phyloP scores from a whole-genome alignment of 2,329 filamentous ascomycete species.

The Hypoxylon sp. region DNA sequence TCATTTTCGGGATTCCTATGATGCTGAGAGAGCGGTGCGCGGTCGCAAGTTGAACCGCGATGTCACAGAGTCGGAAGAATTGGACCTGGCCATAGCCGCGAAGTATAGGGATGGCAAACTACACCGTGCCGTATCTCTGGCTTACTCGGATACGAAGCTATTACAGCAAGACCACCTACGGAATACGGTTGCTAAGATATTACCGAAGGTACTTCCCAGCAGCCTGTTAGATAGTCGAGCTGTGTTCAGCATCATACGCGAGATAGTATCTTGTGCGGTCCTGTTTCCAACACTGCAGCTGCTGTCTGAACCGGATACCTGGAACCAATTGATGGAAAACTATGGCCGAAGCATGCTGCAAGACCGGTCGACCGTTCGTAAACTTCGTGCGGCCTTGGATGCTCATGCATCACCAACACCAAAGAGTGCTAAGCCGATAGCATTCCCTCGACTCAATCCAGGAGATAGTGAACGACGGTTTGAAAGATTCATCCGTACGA shows the following conservation, averaged over 20 bases:
- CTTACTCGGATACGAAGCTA: constrained; percentile 85
- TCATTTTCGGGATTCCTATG: constrained; percentile 91
- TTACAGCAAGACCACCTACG: constrained; percentile 92
- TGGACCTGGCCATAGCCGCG: constrained; percentile 94
- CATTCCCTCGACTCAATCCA: constrained; percentile 84
- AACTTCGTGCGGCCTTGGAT: constrained; percentile 90
- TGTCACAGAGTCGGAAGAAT: constrained; percentile 95
- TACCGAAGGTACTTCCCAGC: constrained; percentile 81
- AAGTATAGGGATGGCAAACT: constrained; percentile 92
- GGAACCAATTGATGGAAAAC: constrained; percentile 96
- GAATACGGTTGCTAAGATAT: constrained; percentile 76
- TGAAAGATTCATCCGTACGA: constrained; percentile 91
- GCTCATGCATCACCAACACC: constrained; percentile 90
- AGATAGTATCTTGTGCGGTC: constrained; percentile 94
- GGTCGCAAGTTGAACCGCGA: constrained; percentile 90
- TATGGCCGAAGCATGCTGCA: constrained; percentile 89
- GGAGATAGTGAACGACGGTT: constrained; percentile 93
- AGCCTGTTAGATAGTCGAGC: constrained; percentile 83
- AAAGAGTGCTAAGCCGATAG: constrained; percentile 72
- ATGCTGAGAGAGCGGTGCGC: constrained; percentile 88
- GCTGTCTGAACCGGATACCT: constrained; percentile 92
- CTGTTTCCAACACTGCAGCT: constrained; percentile 84
- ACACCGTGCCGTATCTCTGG: constrained; percentile 86
- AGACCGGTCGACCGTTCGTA: constrained; percentile 94
- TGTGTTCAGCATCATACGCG: constrained; percentile 84